phyloP scores from a whole-genome alignment of 768 basidiomycete genomes.

The Tulasnella sp. region DNA sequence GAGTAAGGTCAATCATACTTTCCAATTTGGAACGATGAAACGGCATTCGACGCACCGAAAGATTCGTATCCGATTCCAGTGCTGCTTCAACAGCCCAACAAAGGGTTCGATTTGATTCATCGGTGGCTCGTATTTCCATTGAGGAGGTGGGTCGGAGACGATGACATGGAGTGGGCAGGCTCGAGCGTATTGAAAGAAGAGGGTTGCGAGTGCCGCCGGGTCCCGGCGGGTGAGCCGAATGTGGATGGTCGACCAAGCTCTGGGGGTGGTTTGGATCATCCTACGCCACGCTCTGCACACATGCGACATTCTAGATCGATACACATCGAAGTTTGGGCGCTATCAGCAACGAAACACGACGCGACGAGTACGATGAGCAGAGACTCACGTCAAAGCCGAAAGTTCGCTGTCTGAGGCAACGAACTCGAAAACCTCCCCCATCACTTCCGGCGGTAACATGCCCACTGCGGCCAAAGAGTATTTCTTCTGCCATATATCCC shows the following conservation, averaged over 20 bases:
- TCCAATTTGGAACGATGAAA: not conserved
- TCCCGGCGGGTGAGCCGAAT: slow-evolving; percentile 23
- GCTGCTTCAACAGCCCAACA: slow-evolving; percentile 7
- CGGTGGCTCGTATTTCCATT: slow-evolving; percentile 17
- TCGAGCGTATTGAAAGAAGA: slow-evolving; percentile 15
- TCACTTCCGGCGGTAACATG: slow-evolving; percentile 19
- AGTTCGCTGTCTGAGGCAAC: slow-evolving; percentile 1
- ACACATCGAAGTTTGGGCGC: not conserved
- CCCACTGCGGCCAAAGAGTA: slow-evolving; percentile 12
- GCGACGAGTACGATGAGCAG: not conserved
- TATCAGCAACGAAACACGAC: not conserved
- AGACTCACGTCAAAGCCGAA: slow-evolving; percentile 21
- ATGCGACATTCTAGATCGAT: slow-evolving; percentile 16
- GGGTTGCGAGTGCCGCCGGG: slow-evolving; percentile 3
- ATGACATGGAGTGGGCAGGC: slow-evolving; percentile 26
- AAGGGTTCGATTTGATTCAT: not conserved
- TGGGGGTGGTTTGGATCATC: slow-evolving; percentile 23
- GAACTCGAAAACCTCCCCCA: slow-evolving; percentile 27
- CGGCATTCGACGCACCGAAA: slow-evolving; percentile 12
- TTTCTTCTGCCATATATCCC: slow-evolving; percentile 19
- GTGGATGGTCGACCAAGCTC: slow-evolving; percentile 24
- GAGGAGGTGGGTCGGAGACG: slow-evolving; percentile 10
- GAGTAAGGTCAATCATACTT: no score
- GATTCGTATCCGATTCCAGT: slow-evolving; percentile 22
- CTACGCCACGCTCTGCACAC: slow-evolving; percentile 23